Evolutionary conservation across 768 basidiomycete species (phyloP).

Genomic region (Crassisporium funariophilum): DNA sequence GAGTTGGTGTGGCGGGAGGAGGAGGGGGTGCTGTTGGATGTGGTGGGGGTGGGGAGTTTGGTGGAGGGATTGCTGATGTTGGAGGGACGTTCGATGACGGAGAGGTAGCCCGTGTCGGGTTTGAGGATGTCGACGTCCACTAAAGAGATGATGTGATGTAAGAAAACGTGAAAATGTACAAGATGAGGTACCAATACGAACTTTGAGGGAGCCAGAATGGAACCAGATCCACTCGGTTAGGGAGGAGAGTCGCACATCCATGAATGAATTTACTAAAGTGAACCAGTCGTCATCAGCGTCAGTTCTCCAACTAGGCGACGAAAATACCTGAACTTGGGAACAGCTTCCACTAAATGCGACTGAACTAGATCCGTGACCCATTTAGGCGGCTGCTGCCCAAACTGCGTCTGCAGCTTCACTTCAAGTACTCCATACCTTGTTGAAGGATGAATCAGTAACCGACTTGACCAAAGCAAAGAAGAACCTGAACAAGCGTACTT

Average conservation of each 20-base stretch:
- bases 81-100: slow-evolving; percentile 73
- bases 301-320: neutral
- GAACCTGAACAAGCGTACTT: slow-evolving; percentile 51
- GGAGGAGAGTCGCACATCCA: slow-evolving; percentile 91
- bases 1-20: slow-evolving; percentile 13
- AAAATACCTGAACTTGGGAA: slow-evolving; percentile 91
- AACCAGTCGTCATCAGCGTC: slow-evolving; percentile 3
- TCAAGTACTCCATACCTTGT: slow-evolving; percentile 88
- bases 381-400: slow-evolving; percentile 91
- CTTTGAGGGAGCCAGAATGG: slow-evolving; percentile 99
- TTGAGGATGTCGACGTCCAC: slow-evolving; percentile 97
- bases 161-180: neutral
- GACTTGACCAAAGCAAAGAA: neutral
- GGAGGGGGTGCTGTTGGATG: slow-evolving; percentile 12
- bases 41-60: slow-evolving; percentile 25
- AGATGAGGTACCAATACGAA: slow-evolving; percentile 31
- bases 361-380: slow-evolving; percentile 98
- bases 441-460: neutral
- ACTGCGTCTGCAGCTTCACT: slow-evolving; percentile 96
- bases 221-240: slow-evolving; percentile 91
- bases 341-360: slow-evolving; percentile 94
- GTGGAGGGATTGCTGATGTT: slow-evolving; percentile 46
- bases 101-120: slow-evolving; percentile 78
- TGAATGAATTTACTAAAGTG: slow-evolving; percentile 85
- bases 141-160: slow-evolving; percentile 26